Evolutionary conservation across 768 basidiomycete species (phyloP).

Genomic region (Agrocybe chaxingu): DNA sequence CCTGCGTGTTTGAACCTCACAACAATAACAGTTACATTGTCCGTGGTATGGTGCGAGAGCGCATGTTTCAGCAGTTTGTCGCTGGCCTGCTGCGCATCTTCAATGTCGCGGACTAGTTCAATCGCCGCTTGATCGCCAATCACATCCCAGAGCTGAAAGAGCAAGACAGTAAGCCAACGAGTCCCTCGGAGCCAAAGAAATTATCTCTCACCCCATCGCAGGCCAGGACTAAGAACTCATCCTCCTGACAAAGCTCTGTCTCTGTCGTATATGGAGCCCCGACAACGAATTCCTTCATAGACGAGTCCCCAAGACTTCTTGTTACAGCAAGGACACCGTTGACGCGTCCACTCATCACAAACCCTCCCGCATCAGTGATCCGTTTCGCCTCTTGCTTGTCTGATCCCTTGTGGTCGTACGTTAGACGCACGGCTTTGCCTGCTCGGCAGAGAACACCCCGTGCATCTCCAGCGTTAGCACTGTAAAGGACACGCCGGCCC

Average conservation of each 20-base stretch:
- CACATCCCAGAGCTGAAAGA: conserved; percentile 89
- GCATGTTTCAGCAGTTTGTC: conserved; percentile 77
- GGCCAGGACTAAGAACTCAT: conserved; percentile 93
- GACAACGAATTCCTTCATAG: conserved; percentile 99
- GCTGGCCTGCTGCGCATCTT: conserved; percentile 83
- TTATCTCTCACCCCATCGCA: conserved; percentile 86
- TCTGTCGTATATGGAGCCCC: conserved; percentile 99
- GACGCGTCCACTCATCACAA: conserved; percentile 97
- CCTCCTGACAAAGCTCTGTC: conserved; percentile 84
- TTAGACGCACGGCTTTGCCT: conserved; percentile 88
- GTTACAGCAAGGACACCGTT: conserved; percentile 98
- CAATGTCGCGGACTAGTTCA: conserved; percentile 69
- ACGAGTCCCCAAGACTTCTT: conserved; percentile 90
- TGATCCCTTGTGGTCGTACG: conserved; percentile 98
- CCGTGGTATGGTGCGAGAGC: conserved; percentile 83
- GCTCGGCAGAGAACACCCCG: conserved; percentile 88
- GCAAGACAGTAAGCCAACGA: conserved; percentile 8
- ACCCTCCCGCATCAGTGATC: conserved; percentile 96
- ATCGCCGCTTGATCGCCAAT: conserved; percentile 87
- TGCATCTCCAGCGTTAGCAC: conserved; percentile 96
- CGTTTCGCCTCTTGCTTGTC: conserved; percentile 97
- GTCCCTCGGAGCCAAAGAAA: conserved; percentile 3
- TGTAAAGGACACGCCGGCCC: conserved; percentile 80
- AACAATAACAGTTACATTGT: conserved; percentile 92
- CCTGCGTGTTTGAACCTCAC: conserved; percentile 66